A percentile compares a stretch with the other conserved stretches of the same genome.
These are phyloP conservation scores for Monosporascus sp. DNA, from an alignment of 2,329 filamentous ascomycete species.

Conservation along the genomic window DNA sequence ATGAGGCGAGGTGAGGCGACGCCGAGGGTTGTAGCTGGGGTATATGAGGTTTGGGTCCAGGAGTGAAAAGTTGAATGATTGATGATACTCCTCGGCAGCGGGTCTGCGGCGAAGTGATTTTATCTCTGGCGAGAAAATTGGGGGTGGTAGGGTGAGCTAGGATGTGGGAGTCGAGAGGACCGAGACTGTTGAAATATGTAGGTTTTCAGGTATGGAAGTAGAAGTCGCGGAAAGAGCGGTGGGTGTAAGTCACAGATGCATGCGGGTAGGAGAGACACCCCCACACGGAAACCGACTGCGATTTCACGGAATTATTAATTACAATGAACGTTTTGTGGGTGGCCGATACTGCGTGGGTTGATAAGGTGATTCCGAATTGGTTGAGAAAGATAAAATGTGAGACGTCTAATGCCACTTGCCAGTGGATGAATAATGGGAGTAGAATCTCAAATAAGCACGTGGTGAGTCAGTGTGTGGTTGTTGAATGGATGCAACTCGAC, in stretches of 20 bases:
- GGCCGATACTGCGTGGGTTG: too few relatives aligned
- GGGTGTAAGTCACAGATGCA: conserved; percentile 5
- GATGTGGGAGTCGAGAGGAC: background rate
- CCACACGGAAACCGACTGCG: background rate
- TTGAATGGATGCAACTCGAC: background rate
- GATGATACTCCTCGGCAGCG: background rate
- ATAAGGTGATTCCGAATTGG: background rate
- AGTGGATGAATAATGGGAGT: background rate
- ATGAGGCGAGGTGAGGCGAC: background rate
- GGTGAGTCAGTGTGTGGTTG: background rate
- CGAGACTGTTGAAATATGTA: background rate
- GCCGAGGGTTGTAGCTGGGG: background rate
- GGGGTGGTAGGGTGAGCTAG: background rate
- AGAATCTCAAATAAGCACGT: background rate
- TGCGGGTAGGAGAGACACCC: background rate
- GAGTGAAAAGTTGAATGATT: background rate
- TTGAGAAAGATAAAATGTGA: background rate
- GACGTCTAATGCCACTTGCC: too few relatives aligned
- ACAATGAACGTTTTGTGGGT: too few relatives aligned
- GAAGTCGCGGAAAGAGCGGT: conserved; percentile 8
- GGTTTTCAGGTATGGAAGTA: background rate
- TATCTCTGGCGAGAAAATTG: background rate
- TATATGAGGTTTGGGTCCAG: background rate
- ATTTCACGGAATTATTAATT: background rate
- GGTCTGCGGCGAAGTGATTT: background rate